phyloP scores from a whole-genome alignment of 352 stramenopile species.

The Pythium apleroticum region DNA sequence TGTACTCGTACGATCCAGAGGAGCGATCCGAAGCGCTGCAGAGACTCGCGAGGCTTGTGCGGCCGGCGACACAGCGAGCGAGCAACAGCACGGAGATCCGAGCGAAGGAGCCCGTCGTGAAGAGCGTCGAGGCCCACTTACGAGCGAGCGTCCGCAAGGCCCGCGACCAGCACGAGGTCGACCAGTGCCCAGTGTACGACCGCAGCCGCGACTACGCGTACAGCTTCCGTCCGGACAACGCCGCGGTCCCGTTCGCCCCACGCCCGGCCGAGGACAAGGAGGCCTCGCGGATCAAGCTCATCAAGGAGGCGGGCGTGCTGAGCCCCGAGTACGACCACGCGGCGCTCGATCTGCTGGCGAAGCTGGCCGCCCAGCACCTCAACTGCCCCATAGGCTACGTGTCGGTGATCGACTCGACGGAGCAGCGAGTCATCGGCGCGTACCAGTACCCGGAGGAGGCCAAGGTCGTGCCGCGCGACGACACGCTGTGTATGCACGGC shows the following conservation, averaged over 20 bases:
- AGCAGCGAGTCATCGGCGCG: slow-evolving; percentile 42
- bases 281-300: slow-evolving; percentile 34
- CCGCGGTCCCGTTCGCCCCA: slow-evolving; percentile 41
- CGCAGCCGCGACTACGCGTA: slow-evolving; percentile 47
- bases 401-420: slow-evolving; percentile 44
- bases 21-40: slow-evolving; percentile 40
- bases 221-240: slow-evolving; percentile 37
- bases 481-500: slow-evolving; percentile 55
- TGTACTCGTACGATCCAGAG: slow-evolving; percentile 40
- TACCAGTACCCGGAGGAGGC: slow-evolving; percentile 41
- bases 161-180: slow-evolving; percentile 20
- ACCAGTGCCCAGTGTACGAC: slow-evolving; percentile 34
- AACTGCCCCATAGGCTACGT: slow-evolving; percentile 56
- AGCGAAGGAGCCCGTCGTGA: slow-evolving; percentile 16
- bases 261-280: slow-evolving; percentile 38
- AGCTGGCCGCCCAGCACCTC: slow-evolving; percentile 46
- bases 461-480: slow-evolving; percentile 34
- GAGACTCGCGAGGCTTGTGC: slow-evolving; percentile 36
- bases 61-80: slow-evolving; percentile 3
- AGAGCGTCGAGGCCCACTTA: slow-evolving; percentile 41
- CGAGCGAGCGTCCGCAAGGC: slow-evolving; percentile 29
- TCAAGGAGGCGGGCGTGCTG: slow-evolving; percentile 46
- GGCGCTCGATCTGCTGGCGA: slow-evolving; percentile 48
- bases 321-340: slow-evolving; percentile 37
- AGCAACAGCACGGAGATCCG: slow-evolving; percentile 11